Evolutionary conservation across 371 early-diverging fungal genomes (phyloP).

Genomic region (Nematocida parisii): DNA sequence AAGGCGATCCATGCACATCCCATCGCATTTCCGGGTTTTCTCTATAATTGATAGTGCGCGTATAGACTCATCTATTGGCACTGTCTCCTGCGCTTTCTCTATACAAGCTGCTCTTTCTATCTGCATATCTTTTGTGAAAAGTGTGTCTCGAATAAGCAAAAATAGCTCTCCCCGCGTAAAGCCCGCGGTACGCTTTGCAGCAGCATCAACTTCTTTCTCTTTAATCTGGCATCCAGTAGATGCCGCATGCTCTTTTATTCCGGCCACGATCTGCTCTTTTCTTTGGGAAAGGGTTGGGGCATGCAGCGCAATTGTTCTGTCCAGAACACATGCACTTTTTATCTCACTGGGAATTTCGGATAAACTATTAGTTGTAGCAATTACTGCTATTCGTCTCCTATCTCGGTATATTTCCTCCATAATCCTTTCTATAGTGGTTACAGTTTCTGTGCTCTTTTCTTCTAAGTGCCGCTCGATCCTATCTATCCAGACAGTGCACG

Average conservation of each 20-base stretch:
- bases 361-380: conserved; percentile 11
- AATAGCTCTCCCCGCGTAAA: conserved; percentile 39
- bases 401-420: conserved; percentile 36
- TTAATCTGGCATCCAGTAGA: not conserved
- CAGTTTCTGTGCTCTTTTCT: conserved; percentile 6
- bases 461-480: conserved; percentile 26
- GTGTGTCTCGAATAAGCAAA: conserved; percentile 20
- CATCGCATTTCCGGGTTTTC: not conserved
- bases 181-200: conserved; percentile 50
- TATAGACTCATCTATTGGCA: conserved; percentile 2
- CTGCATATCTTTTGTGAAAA: not conserved
- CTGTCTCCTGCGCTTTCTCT: not conserved
- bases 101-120: not conserved
- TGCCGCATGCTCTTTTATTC: not conserved
- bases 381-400: conserved; percentile 19
- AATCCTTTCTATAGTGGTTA: conserved; percentile 21
- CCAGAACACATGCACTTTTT: conserved; percentile 10
- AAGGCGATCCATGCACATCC: conserved; percentile 38
- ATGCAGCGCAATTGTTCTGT: conserved; percentile 1
- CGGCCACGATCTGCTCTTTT: conserved; percentile 4
- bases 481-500: conserved; percentile 57
- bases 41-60: not conserved
- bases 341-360: conserved; percentile 20
- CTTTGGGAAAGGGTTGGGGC: conserved; percentile 27
- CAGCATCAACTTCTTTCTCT: not conserved